These are phyloP conservation scores for Tetrapisispora taiwanensis DNA, from an alignment of 805 yeast genomes.

Conservation along the genomic window DNA sequence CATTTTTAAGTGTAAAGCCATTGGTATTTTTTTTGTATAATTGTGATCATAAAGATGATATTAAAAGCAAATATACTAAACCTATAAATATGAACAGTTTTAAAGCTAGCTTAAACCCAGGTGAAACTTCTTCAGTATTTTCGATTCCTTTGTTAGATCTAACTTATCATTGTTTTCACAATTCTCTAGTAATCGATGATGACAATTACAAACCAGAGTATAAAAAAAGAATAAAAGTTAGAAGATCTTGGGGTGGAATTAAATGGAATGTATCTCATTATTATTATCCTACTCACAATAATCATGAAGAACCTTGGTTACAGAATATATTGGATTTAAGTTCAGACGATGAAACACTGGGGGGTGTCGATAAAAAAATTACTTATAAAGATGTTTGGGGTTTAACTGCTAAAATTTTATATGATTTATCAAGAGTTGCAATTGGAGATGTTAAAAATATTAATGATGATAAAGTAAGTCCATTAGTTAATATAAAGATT, in stretches of 20 bases:
- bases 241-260: slow-evolving; percentile 60
- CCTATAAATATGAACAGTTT: slow-evolving; percentile 26
- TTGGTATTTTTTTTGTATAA: slow-evolving; percentile 53
- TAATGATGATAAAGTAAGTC: slow-evolving; percentile 10
- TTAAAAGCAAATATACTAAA: slow-evolving; percentile 10
- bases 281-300: slow-evolving; percentile 46
- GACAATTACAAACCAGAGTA: slow-evolving; percentile 24
- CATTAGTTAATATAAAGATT: neutral
- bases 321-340: slow-evolving; percentile 50
- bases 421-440: slow-evolving; percentile 52
- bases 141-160: slow-evolving; percentile 62
- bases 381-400: slow-evolving; percentile 61
- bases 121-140: slow-evolving; percentile 63
- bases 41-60: slow-evolving; percentile 3
- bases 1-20: slow-evolving; percentile 76
- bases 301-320: slow-evolving; percentile 53
- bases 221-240: slow-evolving; percentile 22
- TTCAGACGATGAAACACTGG: slow-evolving; percentile 40
- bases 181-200: neutral
- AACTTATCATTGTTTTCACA: slow-evolving; percentile 17
- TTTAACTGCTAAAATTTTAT: slow-evolving; percentile 67
- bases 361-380: neutral
- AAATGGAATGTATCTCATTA: slow-evolving; percentile 57
- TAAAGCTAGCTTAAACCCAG: slow-evolving; percentile 52
- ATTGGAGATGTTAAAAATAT: slow-evolving; percentile 29